Base-by-base conservation (phyloP, 2,329 filamentous ascomycete genomes). In the Stagonosporopsis rhizophila region DNA sequence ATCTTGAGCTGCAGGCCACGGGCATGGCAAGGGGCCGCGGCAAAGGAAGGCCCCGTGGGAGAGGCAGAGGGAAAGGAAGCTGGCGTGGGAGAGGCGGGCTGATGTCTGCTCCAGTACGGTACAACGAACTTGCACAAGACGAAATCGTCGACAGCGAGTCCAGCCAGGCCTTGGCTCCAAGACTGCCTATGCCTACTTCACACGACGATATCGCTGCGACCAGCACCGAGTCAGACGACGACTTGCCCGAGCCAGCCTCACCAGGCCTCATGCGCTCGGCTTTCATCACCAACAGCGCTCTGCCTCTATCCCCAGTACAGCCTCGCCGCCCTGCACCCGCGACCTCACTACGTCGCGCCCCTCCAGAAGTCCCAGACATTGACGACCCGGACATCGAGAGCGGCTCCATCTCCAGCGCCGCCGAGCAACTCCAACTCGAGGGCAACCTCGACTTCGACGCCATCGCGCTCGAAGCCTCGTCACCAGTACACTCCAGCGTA, bases 241-340 rank as follows among this genome's bases (percentile, higher is more conserved):
- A 54, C 32, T 4, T 28, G 14, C 30, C n/a, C 32, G 12, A 51
- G 1, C 45, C 40, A 5, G 20, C 59, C n/a, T 73, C 68, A 2
- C 70, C 71, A 2, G 46, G 48, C 30, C 23, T 71, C 3, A 59
- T 61, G 49, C 67, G 65, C 54, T 73, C 69, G 15, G 65, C 70
- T 9, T 72, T 74, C 34, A 48, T 75, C 30, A 63, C 67, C 19
- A 71, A 69, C 38, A 75, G 72, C 55, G 73, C 71, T 0, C 61
- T 75, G 9, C 59, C 69, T 3, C 44, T 61, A 8, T 67, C 68
- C 1, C 64, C 62, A 17, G 37, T 66, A n/a, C 50, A 50, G 4
- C 22, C 52, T 1, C 41, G 53, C 34, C 53, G 52, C 12, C 54
- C 39, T 8, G 44, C 23, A 4, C 27, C 42, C 6, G 3, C 25